phyloP scores from a whole-genome alignment of 2,329 filamentous ascomycete genomes.

The Fusarium euwallaceae region DNA sequence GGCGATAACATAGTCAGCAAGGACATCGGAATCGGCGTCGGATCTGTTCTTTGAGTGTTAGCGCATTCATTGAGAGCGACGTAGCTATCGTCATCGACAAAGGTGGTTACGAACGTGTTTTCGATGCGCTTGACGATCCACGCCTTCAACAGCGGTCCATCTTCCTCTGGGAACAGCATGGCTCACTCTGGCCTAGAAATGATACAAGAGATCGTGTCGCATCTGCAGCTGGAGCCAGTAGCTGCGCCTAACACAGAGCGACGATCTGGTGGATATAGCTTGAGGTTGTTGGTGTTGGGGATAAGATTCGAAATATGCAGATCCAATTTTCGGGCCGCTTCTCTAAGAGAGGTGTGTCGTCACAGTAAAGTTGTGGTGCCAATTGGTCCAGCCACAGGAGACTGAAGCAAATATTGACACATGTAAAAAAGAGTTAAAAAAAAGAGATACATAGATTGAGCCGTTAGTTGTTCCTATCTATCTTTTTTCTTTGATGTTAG shows the following conservation, averaged over 20 bases:
- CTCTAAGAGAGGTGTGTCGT: constrained; percentile 34
- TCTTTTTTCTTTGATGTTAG: neutral
- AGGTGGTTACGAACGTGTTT: constrained; percentile 70
- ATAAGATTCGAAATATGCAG: constrained; percentile 18
- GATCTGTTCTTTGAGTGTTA: constrained; percentile 64
- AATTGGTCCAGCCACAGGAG: neutral
- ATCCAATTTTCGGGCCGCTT: constrained; percentile 33
- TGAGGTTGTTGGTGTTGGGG: constrained; percentile 16
- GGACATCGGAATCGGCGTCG: constrained; percentile 83
- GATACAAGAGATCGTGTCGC: constrained; percentile 4
- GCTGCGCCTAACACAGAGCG: constrained; percentile 6
- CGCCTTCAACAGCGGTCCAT: constrained; percentile 74
- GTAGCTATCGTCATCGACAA: constrained; percentile 7
- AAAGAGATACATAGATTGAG: neutral
- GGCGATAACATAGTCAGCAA: constrained; percentile 87
- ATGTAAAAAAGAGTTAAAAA: neutral
- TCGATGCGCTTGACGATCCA: constrained; percentile 85
- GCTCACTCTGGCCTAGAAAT: constrained; percentile 16
- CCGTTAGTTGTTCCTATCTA: neutral
- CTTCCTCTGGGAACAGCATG: constrained; percentile 74
- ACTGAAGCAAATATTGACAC: neutral
- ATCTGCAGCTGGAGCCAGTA: constrained; percentile 1
- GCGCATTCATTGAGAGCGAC: constrained; percentile 10
- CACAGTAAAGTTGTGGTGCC: constrained; percentile 22
- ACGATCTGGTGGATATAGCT: neutral